These are phyloP conservation scores for Apiospora kogelbergensis DNA, from an alignment of 2,329 filamentous ascomycete species.

Conservation along the genomic window DNA sequence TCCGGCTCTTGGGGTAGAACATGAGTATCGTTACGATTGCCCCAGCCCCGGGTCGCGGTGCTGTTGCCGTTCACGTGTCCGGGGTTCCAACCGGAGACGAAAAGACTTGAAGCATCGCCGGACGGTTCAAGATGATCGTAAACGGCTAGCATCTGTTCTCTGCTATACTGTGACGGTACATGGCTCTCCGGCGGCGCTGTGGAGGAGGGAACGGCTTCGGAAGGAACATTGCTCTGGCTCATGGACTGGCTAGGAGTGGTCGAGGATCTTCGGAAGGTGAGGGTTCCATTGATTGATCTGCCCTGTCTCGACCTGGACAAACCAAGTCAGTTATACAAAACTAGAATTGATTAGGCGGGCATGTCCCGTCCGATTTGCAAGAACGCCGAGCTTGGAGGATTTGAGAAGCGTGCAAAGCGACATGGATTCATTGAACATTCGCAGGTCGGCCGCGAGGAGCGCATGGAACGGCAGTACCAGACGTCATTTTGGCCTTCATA, in stretches of 20 bases:
- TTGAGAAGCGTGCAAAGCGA: not conserved
- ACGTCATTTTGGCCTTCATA: not conserved
- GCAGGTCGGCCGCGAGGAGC: not conserved
- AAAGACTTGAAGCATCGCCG: constrained; percentile 66
- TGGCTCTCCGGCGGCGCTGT: constrained; percentile 47
- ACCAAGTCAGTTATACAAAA: not conserved
- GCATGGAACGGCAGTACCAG: not conserved
- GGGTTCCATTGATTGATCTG: constrained; percentile 60
- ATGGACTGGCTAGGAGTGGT: constrained; percentile 50
- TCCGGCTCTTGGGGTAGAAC: constrained; percentile 79
- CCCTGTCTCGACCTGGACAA: constrained; percentile 55
- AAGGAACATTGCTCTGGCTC: constrained; percentile 33
- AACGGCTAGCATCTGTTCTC: constrained; percentile 76
- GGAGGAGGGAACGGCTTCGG: constrained; percentile 28
- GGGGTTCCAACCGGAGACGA: constrained; percentile 77
- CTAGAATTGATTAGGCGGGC: not conserved
- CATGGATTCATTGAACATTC: not conserved
- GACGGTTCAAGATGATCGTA: constrained; percentile 56
- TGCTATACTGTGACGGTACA: constrained; percentile 70
- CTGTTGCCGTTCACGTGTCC: constrained; percentile 72
- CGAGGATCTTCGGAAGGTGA: constrained; percentile 64
- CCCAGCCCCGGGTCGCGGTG: constrained; percentile 66
- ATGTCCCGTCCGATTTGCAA: not conserved
- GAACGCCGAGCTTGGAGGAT: not conserved
- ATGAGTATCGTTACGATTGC: constrained; percentile 73